Percentiles rank a stretch among this genome's conserved stretches.
These are phyloP conservation scores for Psidium friedrichsthalianum DNA, from an alignment of 345 rosid genomes.

Conservation along the genomic window DNA sequence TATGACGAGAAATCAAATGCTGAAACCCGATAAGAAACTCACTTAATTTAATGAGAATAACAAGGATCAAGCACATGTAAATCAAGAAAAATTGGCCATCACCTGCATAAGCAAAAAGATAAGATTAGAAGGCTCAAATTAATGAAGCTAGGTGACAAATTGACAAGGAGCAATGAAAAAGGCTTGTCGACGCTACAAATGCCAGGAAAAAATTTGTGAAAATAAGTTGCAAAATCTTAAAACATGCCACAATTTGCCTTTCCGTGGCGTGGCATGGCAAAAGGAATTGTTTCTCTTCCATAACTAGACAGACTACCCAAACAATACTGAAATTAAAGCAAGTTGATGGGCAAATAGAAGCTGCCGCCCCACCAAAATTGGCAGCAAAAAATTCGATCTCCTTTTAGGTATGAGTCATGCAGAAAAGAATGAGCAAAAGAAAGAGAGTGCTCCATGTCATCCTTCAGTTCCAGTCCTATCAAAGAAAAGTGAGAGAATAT, in stretches of 20 bases:
- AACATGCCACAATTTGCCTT: background rate
- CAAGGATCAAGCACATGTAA: background rate
- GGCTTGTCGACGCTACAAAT: background rate
- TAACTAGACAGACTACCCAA: background rate
- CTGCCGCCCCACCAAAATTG: background rate
- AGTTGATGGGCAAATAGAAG: background rate
- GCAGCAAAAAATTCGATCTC: background rate
- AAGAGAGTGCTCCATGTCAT: background rate
- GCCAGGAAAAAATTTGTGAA: background rate
- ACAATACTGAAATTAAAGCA: background rate
- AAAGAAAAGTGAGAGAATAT: background rate
- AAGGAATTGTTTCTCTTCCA: background rate
- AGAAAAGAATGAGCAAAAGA: background rate
- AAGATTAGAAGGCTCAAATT: background rate
- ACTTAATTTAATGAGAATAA: background rate
- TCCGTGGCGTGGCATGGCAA: background rate
- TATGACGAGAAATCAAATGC: background rate
- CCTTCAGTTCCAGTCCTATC: background rate
- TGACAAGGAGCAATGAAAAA: background rate
- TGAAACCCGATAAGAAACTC: background rate
- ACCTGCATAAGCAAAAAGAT: background rate
- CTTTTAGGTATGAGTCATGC: background rate
- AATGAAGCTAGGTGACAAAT: background rate
- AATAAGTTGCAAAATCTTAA: background rate
- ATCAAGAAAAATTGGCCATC: background rate